These are phyloP conservation scores for Kazachstania martiniae DNA, from an alignment of 805 yeast species.

Conservation along the genomic window DNA sequence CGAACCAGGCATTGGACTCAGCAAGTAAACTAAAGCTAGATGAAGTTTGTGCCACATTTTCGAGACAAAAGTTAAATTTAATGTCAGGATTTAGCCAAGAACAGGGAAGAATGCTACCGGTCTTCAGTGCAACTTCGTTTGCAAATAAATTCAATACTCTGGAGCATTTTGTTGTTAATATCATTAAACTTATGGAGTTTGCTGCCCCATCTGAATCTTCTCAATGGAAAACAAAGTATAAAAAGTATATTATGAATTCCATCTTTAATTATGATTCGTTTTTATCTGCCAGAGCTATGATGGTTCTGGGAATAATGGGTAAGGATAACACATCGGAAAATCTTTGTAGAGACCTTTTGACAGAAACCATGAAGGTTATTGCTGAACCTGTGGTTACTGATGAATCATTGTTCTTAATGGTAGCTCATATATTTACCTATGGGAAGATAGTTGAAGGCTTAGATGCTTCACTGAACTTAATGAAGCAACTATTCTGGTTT, in stretches of 20 bases:
- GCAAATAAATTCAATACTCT: constrained; percentile 31
- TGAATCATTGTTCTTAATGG: constrained; percentile 20
- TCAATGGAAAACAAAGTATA: constrained; percentile 54
- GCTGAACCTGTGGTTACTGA: constrained; percentile 23
- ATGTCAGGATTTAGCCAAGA: constrained; percentile 56
- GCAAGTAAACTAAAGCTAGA: constrained; percentile 33
- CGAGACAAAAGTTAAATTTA: constrained; percentile 52
- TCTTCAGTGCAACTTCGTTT: constrained; percentile 27
- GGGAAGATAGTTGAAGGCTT: constrained; percentile 30
- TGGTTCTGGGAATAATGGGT: constrained; percentile 57
- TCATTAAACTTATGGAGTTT: constrained; percentile 40
- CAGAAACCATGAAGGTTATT: constrained; percentile 24
- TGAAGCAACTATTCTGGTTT: constrained; percentile 28
- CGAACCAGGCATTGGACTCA: constrained; percentile 39
- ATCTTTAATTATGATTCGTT: constrained; percentile 43
- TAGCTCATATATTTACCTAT: constrained; percentile 29
- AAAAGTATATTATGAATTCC: constrained; percentile 46
- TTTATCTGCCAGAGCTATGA: constrained; percentile 52
- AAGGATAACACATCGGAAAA: constrained; percentile 50
- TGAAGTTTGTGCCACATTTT: constrained; percentile 30
- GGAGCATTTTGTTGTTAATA: constrained; percentile 45
- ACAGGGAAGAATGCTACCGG: constrained; percentile 26
- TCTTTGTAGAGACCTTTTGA: constrained; percentile 25
- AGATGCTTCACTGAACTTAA: constrained; percentile 19
- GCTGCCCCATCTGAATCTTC: constrained; percentile 35